Evolutionary conservation across 2,329 filamentous ascomycete species (phyloP), one percentile per base, ranked within the genome.

Genomic region (Venturia pyrina): DNA sequence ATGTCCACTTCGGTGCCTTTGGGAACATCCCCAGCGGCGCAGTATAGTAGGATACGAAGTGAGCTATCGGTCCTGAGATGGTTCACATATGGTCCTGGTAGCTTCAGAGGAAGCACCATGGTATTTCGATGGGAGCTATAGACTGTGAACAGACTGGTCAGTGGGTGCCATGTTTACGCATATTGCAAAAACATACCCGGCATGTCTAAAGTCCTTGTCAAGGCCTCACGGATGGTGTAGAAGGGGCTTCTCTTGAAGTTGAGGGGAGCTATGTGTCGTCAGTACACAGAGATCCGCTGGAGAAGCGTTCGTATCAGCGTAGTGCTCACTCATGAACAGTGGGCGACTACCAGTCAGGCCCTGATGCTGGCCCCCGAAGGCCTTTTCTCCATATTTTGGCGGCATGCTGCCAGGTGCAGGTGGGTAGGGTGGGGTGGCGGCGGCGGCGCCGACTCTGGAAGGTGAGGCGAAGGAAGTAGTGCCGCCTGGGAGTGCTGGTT

Each of bases 221-320:
- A 76, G 37, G 85, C 82, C 65, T 85, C 80, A 59, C 87, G 74
- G 41, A 93, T 81, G 13, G 85, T 84, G 73, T 93, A 97, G 75
- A 97, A 99, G 0, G 95, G 93, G 72, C 91, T 96, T 4, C 86
- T 76, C 72, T 90, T 93, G 78, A 89, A 89, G 62, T 76, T 77
- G 61, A 85, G 75, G 60, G 75, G 76, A 65, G 75, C 80, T 80
- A 65, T 62, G 28, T 62, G 61, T 66, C 61, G 59, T 44, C 44
- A 71, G 68, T 71, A 70, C 59, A 66, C 32, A 8, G 28, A 13
- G 13, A 34, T 62, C 46, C 28, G 41, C 41, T 24, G 32, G 10
- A 17, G 40, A 43, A 37, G 21, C 56, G 62, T n/a, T 37, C 19
- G 34, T 64, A 46, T 62, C 62, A 70, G 61, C 70, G 72, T 72